Evolutionary conservation across 495 filamentous ascomycete genomes (phyloP).

Genomic region (Penicillium alfredii): DNA sequence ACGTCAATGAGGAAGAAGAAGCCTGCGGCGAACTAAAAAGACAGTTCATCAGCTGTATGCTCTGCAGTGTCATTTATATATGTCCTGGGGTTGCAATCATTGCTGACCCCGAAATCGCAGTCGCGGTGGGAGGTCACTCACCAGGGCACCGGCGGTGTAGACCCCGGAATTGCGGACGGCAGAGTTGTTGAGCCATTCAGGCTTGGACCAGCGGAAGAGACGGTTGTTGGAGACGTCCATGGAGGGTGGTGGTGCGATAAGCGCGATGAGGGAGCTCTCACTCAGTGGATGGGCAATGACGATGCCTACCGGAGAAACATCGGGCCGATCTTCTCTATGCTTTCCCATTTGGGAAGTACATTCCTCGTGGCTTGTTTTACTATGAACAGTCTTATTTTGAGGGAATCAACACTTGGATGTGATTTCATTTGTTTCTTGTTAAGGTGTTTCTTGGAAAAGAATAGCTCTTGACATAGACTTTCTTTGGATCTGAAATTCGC

Average conservation of each 20-base stretch:
- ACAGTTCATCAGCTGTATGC: constrained; percentile 12
- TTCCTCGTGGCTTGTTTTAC: too few species aligned
- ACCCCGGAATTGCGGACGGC: constrained; percentile 77
- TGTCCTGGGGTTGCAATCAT: too few species aligned
- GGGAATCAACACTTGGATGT: too few species aligned
- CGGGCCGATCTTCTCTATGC: too few species aligned
- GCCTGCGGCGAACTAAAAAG: constrained; percentile 79
- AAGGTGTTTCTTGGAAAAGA: too few species aligned
- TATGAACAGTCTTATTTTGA: too few species aligned
- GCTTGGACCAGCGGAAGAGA: constrained; percentile 72
- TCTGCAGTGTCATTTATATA: constrained; percentile 1
- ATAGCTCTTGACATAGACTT: too few species aligned
- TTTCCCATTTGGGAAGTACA: too few species aligned
- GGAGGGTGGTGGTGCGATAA: constrained; percentile 32
- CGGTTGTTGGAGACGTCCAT: constrained; percentile 53
- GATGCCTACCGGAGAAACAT: too few species aligned
- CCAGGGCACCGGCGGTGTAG: constrained; percentile 79
- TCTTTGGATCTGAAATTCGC: too few species aligned
- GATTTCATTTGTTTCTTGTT: too few species aligned
- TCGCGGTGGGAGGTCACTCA: constrained; percentile 39
- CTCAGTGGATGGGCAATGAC: not conserved
- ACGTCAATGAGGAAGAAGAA: constrained; percentile 96
- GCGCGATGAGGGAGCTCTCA: constrained; percentile 6
- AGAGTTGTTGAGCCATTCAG: constrained; percentile 85
- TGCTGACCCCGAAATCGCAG: too few species aligned